Evolutionary conservation across 495 filamentous ascomycete species (phyloP).

Genomic region (Penicillium alfredii): DNA sequence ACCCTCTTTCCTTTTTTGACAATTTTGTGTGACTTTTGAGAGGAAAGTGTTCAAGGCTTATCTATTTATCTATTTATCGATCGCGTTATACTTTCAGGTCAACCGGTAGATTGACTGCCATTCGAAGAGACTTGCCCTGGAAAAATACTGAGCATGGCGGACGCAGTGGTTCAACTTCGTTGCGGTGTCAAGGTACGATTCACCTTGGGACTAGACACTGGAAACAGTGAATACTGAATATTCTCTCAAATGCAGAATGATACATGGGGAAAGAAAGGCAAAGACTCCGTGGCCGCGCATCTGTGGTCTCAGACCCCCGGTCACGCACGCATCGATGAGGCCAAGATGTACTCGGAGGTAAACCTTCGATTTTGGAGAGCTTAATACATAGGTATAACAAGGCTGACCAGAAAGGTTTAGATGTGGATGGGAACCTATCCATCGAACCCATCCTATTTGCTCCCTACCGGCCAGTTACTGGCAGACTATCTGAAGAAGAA

Average conservation of each 20-base stretch:
- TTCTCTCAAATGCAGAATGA: conserved; percentile 32
- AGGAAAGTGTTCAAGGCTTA: too few species aligned
- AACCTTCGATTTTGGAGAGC: neutral
- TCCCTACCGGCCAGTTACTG: conserved; percentile 57
- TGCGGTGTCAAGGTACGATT: conserved; percentile 37
- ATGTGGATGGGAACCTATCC: conserved; percentile 86
- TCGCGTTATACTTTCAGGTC: too few species aligned
- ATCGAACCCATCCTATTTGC: conserved; percentile 56
- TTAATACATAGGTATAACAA: neutral
- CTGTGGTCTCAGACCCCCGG: conserved; percentile 42
- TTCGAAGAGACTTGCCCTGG: too few species aligned
- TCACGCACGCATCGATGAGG: conserved; percentile 29
- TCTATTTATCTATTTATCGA: too few species aligned
- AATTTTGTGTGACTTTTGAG: too few species aligned
- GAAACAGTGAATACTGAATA: neutral
- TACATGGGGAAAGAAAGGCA: conserved; percentile 44
- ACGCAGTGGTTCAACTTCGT: conserved; percentile 36
- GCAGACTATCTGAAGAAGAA: conserved; percentile 60
- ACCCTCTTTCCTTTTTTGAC: too few species aligned
- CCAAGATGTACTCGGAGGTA: conserved; percentile 44
- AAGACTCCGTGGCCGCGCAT: conserved; percentile 35
- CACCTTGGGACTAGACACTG: neutral
- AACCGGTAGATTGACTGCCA: too few species aligned
- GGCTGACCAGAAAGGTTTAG: conserved; percentile 17
- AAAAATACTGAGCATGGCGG: too few species aligned